Percentiles rank a stretch among this genome's conserved stretches.
Conservation (phyloP, 208 protist species). For the Trypanosoma boissoni region DNA sequence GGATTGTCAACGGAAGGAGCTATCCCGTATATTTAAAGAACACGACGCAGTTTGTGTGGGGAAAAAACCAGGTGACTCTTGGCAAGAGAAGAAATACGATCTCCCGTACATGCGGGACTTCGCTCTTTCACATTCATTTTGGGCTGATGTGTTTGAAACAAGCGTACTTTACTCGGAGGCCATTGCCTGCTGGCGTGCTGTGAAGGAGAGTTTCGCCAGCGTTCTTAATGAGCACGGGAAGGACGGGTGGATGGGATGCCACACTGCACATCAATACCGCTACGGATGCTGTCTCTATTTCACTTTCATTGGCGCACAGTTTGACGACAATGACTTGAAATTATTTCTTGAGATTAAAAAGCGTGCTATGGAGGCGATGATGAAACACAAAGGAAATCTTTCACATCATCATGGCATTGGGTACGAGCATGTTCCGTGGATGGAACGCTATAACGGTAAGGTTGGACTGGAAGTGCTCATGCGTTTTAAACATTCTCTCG, state of each 20-base stretch:
- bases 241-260: constrained; percentile 89
- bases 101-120: constrained; percentile 91
- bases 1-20: constrained; percentile 60
- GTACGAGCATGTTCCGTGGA: constrained; percentile 93
- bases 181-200: constrained; percentile 86
- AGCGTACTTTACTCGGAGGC: constrained; percentile 84
- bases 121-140: constrained; percentile 71
- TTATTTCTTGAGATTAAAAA: constrained; percentile 86
- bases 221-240: constrained; percentile 80
- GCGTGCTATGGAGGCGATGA: constrained; percentile 86
- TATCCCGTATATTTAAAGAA: constrained; percentile 52
- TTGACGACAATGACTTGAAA: constrained; percentile 87
- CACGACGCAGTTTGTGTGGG: constrained; percentile 67
- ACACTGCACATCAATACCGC: constrained; percentile 91
- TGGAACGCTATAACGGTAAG: constrained; percentile 77
- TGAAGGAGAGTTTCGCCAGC: constrained; percentile 82
- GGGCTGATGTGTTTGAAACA: constrained; percentile 92
- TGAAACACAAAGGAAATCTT: constrained; percentile 79
- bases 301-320: constrained; percentile 84
- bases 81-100: constrained; percentile 94
- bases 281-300: constrained; percentile 93
- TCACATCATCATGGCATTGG: constrained; percentile 92
- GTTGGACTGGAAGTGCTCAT: constrained; percentile 67
- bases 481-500: constrained; percentile 72
- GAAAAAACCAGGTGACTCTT: constrained; percentile 60